Evolutionary conservation across 2,329 filamentous ascomycete genomes (phyloP).

Genomic region (Bipolaris gigantea): DNA sequence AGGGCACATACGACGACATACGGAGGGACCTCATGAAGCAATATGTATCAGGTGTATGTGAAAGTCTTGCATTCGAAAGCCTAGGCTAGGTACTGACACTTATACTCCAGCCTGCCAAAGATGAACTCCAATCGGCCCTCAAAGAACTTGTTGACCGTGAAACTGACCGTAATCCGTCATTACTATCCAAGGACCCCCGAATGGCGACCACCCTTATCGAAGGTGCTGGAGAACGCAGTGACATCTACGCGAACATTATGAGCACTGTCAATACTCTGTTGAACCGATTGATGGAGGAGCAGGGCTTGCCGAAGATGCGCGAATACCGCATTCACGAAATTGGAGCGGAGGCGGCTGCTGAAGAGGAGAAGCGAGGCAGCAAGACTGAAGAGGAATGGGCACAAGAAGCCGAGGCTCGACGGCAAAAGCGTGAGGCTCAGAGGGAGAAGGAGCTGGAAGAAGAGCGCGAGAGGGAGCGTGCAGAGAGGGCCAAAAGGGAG

Average conservation of each 20-base stretch:
- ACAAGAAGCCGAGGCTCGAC: constrained; percentile 63
- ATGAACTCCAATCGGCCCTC: constrained; percentile 66
- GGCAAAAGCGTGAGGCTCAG: constrained; percentile 63
- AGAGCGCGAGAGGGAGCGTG: constrained; percentile 58
- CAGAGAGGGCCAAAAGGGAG: constrained; percentile 60
- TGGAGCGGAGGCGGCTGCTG: constrained; percentile 67
- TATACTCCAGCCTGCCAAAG: constrained; percentile 65
- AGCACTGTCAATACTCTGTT: constrained; percentile 69
- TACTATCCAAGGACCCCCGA: constrained; percentile 72
- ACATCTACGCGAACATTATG: constrained; percentile 73
- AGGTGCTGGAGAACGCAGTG: constrained; percentile 74
- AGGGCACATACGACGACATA: constrained; percentile 77
- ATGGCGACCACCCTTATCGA: constrained; percentile 77
- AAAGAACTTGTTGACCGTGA: constrained; percentile 72
- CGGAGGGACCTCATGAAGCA: constrained; percentile 77
- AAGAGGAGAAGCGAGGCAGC: constrained; percentile 65
- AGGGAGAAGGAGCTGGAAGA: constrained; percentile 64
- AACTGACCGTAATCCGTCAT: constrained; percentile 71
- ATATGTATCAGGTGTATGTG: constrained; percentile 68
- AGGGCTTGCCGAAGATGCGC: constrained; percentile 71
- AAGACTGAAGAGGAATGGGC: constrained; percentile 77
- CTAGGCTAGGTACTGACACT: background rate
- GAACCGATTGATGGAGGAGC: constrained; percentile 59
- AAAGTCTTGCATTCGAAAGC: constrained; percentile 29
- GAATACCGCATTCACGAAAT: constrained; percentile 68